phyloP scores from a whole-genome alignment of 164 flowering plant species.

The Malania oleifera region DNA sequence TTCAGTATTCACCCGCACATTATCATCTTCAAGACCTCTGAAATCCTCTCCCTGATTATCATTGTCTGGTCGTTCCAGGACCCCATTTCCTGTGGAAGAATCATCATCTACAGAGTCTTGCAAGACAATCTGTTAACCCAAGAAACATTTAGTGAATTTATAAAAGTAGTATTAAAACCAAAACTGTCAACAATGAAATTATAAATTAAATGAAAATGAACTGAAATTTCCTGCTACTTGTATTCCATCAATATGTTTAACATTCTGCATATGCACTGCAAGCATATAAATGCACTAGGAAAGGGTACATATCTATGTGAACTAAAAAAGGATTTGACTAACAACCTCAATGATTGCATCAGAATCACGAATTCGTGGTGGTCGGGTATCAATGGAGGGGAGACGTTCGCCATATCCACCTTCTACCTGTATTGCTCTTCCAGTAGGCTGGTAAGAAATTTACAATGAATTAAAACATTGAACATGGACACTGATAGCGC shows the following conservation, averaged over 20 bases:
- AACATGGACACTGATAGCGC: conserved; percentile 4
- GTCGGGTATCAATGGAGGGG: conserved; percentile 46
- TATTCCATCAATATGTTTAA: too few species aligned
- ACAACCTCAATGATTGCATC: conserved; percentile 94
- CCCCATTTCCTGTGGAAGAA: conserved; percentile 44
- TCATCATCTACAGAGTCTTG: conserved; percentile 67
- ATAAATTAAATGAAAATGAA: too few species aligned
- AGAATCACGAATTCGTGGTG: conserved; percentile 45
- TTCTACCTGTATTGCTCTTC: conserved; percentile 72
- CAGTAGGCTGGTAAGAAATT: conserved; percentile 63
- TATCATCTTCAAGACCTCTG: conserved; percentile 35
- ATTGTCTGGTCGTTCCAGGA: conserved; percentile 33
- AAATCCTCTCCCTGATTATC: conserved; percentile 34
- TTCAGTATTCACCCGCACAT: conserved; percentile 26
- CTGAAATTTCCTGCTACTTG: too few species aligned
- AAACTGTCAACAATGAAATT: too few species aligned
- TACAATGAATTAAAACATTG: conserved; percentile 9
- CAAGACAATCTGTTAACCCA: conserved; percentile 62
- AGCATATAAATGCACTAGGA: not conserved
- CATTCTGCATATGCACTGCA: not conserved
- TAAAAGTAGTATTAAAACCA: too few species aligned
- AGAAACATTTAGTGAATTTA: conserved; percentile 10
- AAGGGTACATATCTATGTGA: not conserved
- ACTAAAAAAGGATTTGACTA: not conserved
- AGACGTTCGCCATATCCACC: conserved; percentile 45